A percentile compares a stretch with the other conserved stretches of the same genome.
Evolutionary conservation across 768 basidiomycete genomes (phyloP).

Genomic region (Fomitopsis pulvina): DNA sequence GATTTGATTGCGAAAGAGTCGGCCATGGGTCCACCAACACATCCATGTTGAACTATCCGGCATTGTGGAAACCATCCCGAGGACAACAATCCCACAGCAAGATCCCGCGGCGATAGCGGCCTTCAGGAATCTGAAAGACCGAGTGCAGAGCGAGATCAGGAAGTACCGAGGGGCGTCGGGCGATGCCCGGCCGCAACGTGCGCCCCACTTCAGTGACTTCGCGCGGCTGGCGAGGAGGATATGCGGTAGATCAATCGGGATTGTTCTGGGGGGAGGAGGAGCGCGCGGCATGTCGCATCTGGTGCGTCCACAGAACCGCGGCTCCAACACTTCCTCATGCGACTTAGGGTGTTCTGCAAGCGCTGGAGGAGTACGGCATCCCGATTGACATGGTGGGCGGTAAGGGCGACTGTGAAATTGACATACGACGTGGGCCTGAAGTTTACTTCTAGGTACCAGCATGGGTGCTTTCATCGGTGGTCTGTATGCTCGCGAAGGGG

Average conservation of each 20-base stretch:
- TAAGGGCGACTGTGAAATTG: too few relatives aligned
- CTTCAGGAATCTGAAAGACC: conserved; percentile 87
- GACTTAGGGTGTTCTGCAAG: conserved; percentile 80
- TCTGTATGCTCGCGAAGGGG: conserved; percentile 90
- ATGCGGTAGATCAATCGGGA: conserved; percentile 88
- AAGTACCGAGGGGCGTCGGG: conserved; percentile 70
- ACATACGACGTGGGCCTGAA: too few relatives aligned
- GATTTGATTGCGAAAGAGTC: conserved; percentile 46
- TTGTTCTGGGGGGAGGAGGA: conserved; percentile 97
- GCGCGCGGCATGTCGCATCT: conserved; percentile 82
- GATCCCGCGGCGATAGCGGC: conserved; percentile 87
- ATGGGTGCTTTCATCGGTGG: conserved; percentile 93
- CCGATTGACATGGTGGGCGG: conserved; percentile 94
- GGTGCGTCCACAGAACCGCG: conserved; percentile 25
- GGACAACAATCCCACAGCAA: conserved; percentile 48
- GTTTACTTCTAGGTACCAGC: conserved; percentile 53
- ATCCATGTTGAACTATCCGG: conserved; percentile 93
- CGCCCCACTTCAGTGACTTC: conserved; percentile 87
- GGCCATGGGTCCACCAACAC: conserved; percentile 95
- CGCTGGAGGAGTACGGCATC: conserved; percentile 85
- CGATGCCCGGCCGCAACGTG: conserved; percentile 62
- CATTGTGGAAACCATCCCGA: conserved; percentile 57
- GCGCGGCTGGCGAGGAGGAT: conserved; percentile 84
- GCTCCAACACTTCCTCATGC: conserved; percentile 2
- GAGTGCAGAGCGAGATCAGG: conserved; percentile 83